A percentile compares a stretch with the other conserved stretches of the same genome.
Conservation (phyloP, 805 yeast species). For the Pichia deserticola region DNA sequence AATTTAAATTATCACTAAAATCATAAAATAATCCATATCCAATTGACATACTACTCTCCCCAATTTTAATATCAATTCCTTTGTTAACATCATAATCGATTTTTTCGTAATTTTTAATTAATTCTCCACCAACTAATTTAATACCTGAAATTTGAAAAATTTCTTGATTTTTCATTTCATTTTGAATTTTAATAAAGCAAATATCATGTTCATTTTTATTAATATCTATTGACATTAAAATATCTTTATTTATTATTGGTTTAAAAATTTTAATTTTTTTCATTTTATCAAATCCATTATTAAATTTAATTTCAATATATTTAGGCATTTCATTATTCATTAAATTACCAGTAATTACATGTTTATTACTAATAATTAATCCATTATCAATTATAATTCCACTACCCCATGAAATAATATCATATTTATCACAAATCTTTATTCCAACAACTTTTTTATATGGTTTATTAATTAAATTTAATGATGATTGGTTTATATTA, state of each 20-base stretch:
- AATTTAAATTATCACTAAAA: not conserved
- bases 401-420: slow-evolving; percentile 34
- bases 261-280: not conserved
- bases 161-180: not conserved
- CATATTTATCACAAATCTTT: slow-evolving; percentile 5
- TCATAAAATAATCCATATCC: slow-evolving; percentile 36
- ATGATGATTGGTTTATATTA: no score
- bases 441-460: slow-evolving; percentile 12
- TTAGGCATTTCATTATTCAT: slow-evolving; percentile 9
- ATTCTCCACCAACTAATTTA: not conserved
- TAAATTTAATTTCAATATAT: slow-evolving; percentile 10
- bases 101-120: not conserved
- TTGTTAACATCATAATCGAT: not conserved
- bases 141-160: not conserved
- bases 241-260: slow-evolving; percentile 8
- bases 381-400: slow-evolving; percentile 29
- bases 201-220: not conserved
- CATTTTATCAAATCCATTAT: not conserved
- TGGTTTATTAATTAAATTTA: not conserved
- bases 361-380: slow-evolving; percentile 35
- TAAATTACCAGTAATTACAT: slow-evolving; percentile 25
- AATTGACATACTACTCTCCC: slow-evolving; percentile 21
- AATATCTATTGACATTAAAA: slow-evolving; percentile 14
- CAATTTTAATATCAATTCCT: not conserved
- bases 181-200: not conserved